Evolutionary conservation across 2,329 filamentous ascomycete genomes (phyloP), one percentile per base, ranked within the genome.

Genomic region (Rutstroemia sp.): DNA sequence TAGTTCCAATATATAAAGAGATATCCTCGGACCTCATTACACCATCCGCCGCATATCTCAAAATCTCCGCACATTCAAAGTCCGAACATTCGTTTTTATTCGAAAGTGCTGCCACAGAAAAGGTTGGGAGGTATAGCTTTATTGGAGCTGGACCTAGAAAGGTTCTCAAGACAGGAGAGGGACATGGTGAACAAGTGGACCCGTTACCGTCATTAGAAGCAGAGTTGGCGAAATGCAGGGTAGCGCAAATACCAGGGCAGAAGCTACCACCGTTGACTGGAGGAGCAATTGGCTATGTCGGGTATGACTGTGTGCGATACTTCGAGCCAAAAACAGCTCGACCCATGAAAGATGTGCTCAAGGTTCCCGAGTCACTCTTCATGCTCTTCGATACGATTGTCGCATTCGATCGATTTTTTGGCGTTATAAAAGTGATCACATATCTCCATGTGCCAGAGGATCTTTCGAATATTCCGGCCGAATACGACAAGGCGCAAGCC

Each of bases 321-420:
- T 99, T 99, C 65, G 94, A 99, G 77, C 94, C 94, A 60, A 95
- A 92, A 79, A 97, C 94, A n/a, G 86, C 85, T 25, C 82, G 91
- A 50, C 83, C 89, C 2, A 83, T 96, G 77, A 87, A 94, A 72
- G 94, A 99, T 72, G 81, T 95, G 30, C 79, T 97, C 21, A 76
- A 87, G 58, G 89, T 97, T 44, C 94, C 94, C 0, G 94, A 99
- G 77, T 92, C 89, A 58, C 77, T 97, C 30, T 97, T 99, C 71
- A 97, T 97, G 89, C 79, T 99, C 14, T 97, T 90, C 72, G 89
- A 97, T 70, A 96, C 92, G 42, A 87, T 97, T 58, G 80, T 99
- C 27, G 92, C 92, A 9, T 91, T 97, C 68, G 94, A 99, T 69
- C 87, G 95, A 67, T 96, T 97, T 75, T 95, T 84, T 72, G 91